A percentile compares a stretch with the other conserved stretches of the same genome.
These are phyloP conservation scores for Calonectria multiphialidica DNA, from an alignment of 2,329 filamentous ascomycete genomes.

Conservation along the genomic window DNA sequence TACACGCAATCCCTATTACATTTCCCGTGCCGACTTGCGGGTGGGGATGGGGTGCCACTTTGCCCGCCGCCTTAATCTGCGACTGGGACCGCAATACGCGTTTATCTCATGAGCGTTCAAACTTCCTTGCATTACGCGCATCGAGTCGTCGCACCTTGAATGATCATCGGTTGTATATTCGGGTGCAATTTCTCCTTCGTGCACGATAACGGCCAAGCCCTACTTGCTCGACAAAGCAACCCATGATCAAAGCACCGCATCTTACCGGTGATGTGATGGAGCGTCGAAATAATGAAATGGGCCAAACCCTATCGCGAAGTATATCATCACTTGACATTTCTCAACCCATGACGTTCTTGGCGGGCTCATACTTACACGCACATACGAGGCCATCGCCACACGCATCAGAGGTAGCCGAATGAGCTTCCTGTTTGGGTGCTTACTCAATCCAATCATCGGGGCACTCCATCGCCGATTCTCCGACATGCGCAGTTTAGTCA, in stretches of 20 bases:
- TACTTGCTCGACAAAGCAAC: neutral
- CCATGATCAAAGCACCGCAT: neutral
- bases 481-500: neutral
- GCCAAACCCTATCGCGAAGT: slow-evolving; percentile 5
- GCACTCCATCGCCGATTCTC: neutral
- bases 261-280: neutral
- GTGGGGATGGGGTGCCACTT: neutral
- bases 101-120: slow-evolving; percentile 16
- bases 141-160: neutral
- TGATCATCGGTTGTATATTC: neutral
- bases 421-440: slow-evolving; percentile 4
- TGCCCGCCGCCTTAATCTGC: slow-evolving; percentile 10
- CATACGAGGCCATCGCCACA: neutral
- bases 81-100: slow-evolving; percentile 13
- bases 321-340: slow-evolving; percentile 4
- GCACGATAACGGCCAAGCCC: neutral
- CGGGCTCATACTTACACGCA: neutral
- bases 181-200: neutral
- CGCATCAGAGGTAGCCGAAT: neutral
- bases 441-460: neutral
- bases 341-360: neutral
- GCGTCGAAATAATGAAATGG: neutral
- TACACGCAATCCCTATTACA: slow-evolving; percentile 19
- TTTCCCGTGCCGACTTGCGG: neutral
- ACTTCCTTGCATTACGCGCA: neutral